A percentile compares a stretch with the other conserved stretches of the same genome.
phyloP scores from a whole-genome alignment of 768 basidiomycete species.

The Candolleomyces eurysporus region DNA sequence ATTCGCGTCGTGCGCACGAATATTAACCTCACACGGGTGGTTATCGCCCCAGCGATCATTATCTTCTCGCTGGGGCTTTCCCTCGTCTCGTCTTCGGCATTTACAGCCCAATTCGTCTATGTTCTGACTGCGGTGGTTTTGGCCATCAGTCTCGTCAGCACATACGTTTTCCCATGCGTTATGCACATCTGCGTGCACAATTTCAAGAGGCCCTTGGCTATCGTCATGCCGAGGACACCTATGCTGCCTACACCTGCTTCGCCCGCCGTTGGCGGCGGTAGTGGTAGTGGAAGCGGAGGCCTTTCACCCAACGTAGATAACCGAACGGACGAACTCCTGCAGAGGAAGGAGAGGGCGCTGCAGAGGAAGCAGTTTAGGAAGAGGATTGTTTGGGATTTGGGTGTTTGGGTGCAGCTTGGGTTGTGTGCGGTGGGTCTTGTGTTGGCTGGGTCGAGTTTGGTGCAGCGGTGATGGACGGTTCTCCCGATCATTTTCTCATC shows the following conservation, averaged over 20 bases:
- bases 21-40: conserved; percentile 45
- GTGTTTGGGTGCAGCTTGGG: conserved; percentile 50
- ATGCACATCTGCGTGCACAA: conserved; percentile 82
- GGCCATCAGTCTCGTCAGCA: conserved; percentile 49
- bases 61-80: conserved; percentile 38
- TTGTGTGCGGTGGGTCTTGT: not conserved
- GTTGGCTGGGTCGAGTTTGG: not conserved
- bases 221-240: conserved; percentile 62
- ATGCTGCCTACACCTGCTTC: conserved; percentile 17
- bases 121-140: conserved; percentile 49
- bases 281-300: conserved; percentile 13
- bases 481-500: not conserved
- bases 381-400: conserved; percentile 81
- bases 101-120: conserved; percentile 10
- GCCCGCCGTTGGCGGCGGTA: not conserved
- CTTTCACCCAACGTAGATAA: conserved; percentile 23
- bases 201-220: conserved; percentile 79
- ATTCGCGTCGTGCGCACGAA: conserved; percentile 31
- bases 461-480: not conserved
- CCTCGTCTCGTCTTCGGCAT: conserved; percentile 23
- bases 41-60: conserved; percentile 32
- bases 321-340: conserved; percentile 67
- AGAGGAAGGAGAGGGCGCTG: conserved; percentile 82
- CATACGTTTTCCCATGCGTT: conserved; percentile 71
- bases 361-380: conserved; percentile 72